Percentiles rank a stretch among this genome's conserved stretches.
These are phyloP conservation scores for Tylopilus orsonianus DNA, from an alignment of 1,284 basidiomycete genomes.

Conservation along the genomic window DNA sequence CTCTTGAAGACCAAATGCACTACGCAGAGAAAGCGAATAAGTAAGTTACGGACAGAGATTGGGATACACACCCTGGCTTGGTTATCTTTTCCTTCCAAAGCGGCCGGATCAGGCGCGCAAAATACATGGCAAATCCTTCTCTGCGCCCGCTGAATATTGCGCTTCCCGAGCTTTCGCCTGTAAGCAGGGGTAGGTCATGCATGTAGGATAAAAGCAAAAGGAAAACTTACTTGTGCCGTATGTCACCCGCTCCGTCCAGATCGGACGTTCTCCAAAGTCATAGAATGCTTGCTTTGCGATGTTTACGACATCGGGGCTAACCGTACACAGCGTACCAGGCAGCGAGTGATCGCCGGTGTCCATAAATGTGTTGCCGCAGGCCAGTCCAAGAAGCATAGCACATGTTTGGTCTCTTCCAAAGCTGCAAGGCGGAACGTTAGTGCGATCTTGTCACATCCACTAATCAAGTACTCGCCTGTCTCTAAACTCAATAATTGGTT, in stretches of 20 bases:
- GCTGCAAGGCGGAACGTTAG: constrained; percentile 39
- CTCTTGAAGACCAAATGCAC: constrained; percentile 46
- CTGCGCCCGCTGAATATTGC: constrained; percentile 85
- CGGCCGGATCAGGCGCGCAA: constrained; percentile 82
- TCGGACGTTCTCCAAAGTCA: constrained; percentile 79
- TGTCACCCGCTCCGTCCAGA: constrained; percentile 75
- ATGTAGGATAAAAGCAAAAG: constrained; percentile 15
- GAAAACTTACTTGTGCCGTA: constrained; percentile 56
- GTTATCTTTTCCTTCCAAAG: constrained; percentile 87
- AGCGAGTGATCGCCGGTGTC: constrained; percentile 49
- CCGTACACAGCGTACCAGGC: constrained; percentile 48
- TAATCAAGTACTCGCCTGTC: constrained; percentile 51
- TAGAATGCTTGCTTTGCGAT: constrained; percentile 81
- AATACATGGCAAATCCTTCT: constrained; percentile 87
- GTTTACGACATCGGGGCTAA: constrained; percentile 60
- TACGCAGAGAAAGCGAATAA: constrained; percentile 22
- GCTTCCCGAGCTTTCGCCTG: constrained; percentile 69
- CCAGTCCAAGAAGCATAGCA: constrained; percentile 84
- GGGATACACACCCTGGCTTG: constrained; percentile 48
- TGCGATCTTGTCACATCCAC: constrained; percentile 2
- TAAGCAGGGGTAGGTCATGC: constrained; percentile 3
- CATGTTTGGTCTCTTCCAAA: constrained; percentile 89
- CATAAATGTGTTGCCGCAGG: constrained; percentile 74
- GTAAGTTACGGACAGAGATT: background rate
- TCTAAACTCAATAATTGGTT: constrained; percentile 70